Evolutionary conservation across 345 rosid species (phyloP).

Genomic region (Gynandropsis gynandra): DNA sequence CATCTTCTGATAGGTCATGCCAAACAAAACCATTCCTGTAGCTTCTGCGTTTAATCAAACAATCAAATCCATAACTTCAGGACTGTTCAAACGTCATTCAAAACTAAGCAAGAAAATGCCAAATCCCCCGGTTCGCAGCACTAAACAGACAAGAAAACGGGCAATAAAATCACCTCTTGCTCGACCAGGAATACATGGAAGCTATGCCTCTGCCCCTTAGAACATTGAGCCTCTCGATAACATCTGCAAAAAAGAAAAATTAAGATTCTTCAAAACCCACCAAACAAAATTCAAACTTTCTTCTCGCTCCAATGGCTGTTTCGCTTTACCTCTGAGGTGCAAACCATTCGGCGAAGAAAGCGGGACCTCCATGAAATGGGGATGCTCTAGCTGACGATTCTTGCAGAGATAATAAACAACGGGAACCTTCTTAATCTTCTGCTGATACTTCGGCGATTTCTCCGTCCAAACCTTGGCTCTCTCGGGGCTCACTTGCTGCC

Average conservation of each 20-base stretch:
- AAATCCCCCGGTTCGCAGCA: neutral
- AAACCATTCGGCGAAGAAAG: slow-evolving; percentile 71
- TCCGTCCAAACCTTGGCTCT: slow-evolving; percentile 95
- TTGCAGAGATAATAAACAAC: slow-evolving; percentile 86
- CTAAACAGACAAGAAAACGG: neutral
- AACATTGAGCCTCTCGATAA: slow-evolving; percentile 76
- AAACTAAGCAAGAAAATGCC: neutral
- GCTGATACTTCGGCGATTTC: slow-evolving; percentile 81
- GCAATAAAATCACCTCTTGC: slow-evolving; percentile 48
- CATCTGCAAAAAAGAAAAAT: slow-evolving; percentile 40
- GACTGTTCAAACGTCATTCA: neutral
- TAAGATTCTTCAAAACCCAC: neutral
- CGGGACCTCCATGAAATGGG: slow-evolving; percentile 90
- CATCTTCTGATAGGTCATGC: slow-evolving; percentile 91
- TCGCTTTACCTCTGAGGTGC: slow-evolving; percentile 56
- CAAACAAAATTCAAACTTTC: neutral
- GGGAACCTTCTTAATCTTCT: slow-evolving; percentile 61
- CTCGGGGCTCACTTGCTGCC: slow-evolving; percentile 82
- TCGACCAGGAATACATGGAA: slow-evolving; percentile 87
- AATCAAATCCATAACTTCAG: neutral
- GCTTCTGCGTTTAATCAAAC: slow-evolving; percentile 45
- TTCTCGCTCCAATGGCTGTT: neutral
- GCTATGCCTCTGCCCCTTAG: slow-evolving; percentile 95
- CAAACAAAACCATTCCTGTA: slow-evolving; percentile 96
- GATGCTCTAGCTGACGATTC: slow-evolving; percentile 97